Percentiles rank a stretch among this genome's conserved stretches.
These are phyloP conservation scores for Populus tomentosa DNA, from an alignment of 441 rosid species.

Conservation along the genomic window DNA sequence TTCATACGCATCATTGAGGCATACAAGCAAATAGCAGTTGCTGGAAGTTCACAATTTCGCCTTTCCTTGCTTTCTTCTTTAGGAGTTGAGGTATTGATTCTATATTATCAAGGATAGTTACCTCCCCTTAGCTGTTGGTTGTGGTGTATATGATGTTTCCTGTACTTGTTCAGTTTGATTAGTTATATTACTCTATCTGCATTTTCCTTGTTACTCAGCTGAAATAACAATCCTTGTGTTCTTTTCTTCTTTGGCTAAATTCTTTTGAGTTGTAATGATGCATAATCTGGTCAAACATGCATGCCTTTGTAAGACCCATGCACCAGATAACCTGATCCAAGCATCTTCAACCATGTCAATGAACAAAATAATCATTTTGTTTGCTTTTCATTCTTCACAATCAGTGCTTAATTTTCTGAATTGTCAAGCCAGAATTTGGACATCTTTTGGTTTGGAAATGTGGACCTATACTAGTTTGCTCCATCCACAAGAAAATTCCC, in stretches of 20 bases:
- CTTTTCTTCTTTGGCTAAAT: background rate
- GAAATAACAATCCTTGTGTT: background rate
- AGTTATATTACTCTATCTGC: background rate
- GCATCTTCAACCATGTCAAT: background rate
- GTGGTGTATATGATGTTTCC: background rate
- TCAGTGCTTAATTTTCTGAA: background rate
- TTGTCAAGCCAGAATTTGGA: background rate
- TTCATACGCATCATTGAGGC: conserved; percentile 77
- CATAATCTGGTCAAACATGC: conserved; percentile 6
- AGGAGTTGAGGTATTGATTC: conserved; percentile 78
- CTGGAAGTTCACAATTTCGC: conserved; percentile 85
- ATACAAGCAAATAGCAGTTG: conserved; percentile 68
- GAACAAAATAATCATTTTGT: background rate
- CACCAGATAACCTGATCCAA: background rate
- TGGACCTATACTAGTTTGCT: background rate
- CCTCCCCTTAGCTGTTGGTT: background rate
- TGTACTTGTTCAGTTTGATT: conserved; percentile 7
- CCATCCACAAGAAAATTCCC: background rate
- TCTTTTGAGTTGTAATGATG: background rate
- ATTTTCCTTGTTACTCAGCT: background rate
- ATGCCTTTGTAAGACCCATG: background rate
- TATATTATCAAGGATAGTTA: conserved; percentile 16
- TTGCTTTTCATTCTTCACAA: background rate
- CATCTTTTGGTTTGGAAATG: background rate
- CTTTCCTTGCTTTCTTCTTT: conserved; percentile 83